Conservation (phyloP, 352 stramenopile genomes). For the Pythium guiyangense region DNA sequence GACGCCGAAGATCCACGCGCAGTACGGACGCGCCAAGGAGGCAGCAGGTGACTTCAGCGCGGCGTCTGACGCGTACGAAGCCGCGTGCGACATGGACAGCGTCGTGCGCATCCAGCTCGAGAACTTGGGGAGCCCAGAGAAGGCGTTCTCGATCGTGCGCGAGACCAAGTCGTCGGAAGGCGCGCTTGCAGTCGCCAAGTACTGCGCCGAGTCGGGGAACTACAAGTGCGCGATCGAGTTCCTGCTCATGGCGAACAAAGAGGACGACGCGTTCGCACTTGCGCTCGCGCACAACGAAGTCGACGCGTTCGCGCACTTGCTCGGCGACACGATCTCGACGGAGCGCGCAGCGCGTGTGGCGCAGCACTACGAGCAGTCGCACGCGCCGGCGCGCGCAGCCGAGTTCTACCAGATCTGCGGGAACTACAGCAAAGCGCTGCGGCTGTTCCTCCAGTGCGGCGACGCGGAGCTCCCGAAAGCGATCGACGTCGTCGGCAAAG, state of each 20-base stretch:
- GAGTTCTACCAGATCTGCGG: conserved; percentile 89
- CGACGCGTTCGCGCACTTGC: conserved; percentile 75
- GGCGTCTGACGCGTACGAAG: conserved; percentile 86
- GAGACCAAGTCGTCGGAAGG: conserved; percentile 85
- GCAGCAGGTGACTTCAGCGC: conserved; percentile 74
- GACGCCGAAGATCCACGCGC: conserved; percentile 84
- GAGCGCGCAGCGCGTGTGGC: conserved; percentile 88
- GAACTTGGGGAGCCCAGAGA: conserved; percentile 83
- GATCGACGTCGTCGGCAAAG: conserved; percentile 92
- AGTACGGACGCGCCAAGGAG: conserved; percentile 89
- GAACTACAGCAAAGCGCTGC: conserved; percentile 90
- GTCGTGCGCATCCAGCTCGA: conserved; percentile 91
- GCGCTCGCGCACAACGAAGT: conserved; percentile 88
- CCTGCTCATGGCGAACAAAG: conserved; percentile 90
- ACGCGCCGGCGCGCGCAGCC: conserved; percentile 72
- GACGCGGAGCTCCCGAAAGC: conserved; percentile 83
- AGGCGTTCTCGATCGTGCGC: conserved; percentile 89
- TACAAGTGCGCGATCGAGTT: conserved; percentile 92
- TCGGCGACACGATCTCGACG: conserved; percentile 82
- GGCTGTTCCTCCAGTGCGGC: conserved; percentile 87
- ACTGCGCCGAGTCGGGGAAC: conserved; percentile 83
- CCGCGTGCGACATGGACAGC: conserved; percentile 87
- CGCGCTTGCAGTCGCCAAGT: conserved; percentile 79
- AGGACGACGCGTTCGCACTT: conserved; percentile 88
- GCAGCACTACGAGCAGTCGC: conserved; percentile 85